A percentile compares a stretch with the other conserved stretches of the same genome.
Conservation (phyloP, 192 early-diverging fungal species). For the Rhizophagus clarus region DNA sequence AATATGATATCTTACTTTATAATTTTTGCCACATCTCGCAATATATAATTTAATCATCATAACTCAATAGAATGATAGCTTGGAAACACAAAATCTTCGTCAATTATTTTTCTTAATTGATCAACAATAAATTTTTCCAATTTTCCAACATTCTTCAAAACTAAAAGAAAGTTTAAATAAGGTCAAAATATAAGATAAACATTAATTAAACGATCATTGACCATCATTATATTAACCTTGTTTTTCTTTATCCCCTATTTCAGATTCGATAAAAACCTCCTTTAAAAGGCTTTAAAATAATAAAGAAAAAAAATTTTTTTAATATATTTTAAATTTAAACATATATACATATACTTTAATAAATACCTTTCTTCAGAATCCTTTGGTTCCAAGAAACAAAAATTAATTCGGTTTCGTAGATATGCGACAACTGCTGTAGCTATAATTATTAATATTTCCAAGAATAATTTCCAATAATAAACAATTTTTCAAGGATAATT, state of each 20-base stretch:
- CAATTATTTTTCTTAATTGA: constrained; percentile 72
- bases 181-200: too few relatives aligned
- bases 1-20: neutral
- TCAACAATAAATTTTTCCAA: constrained; percentile 79
- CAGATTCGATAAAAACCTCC: constrained; percentile 63
- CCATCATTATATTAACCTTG: constrained; percentile 46
- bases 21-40: neutral
- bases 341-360: too few relatives aligned
- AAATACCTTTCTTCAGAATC: constrained; percentile 49
- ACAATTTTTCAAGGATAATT: neutral
- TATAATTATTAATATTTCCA: constrained; percentile 16
- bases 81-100: constrained; percentile 80
- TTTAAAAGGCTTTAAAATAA: constrained; percentile 55
- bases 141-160: constrained; percentile 83
- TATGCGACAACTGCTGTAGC: constrained; percentile 71
- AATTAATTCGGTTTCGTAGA: constrained; percentile 62
- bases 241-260: constrained; percentile 65
- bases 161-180: constrained; percentile 36
- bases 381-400: constrained; percentile 74
- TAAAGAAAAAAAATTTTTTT: too few relatives aligned
- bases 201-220: neutral
- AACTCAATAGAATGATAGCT: constrained; percentile 68
- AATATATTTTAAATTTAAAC: too few relatives aligned
- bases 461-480: neutral
- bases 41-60: neutral